These are phyloP conservation scores for Penicillium verhagenii DNA, from an alignment of 495 filamentous ascomycete genomes.

Conservation along the genomic window DNA sequence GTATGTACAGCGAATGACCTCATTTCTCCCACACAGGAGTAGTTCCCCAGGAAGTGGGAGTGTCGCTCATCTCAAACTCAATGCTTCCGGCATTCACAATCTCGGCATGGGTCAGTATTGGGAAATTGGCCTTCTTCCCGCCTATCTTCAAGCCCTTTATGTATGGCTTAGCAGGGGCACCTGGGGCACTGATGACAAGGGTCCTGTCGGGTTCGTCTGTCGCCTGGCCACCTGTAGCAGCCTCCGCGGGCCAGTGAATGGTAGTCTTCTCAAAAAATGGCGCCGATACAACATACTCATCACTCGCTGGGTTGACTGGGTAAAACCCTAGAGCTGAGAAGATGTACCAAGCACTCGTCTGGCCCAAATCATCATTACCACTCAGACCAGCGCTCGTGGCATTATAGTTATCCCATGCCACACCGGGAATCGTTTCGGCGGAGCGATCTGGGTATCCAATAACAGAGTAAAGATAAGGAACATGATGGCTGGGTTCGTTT, in stretches of 20 bases:
- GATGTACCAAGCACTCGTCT: constrained; percentile 32
- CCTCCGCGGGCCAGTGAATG: constrained; percentile 18
- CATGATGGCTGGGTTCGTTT: constrained; percentile 31
- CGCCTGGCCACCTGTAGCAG: constrained; percentile 16
- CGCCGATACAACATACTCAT: constrained; percentile 25
- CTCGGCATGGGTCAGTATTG: constrained; percentile 17
- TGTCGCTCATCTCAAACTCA: constrained; percentile 27
- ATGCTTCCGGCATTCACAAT: constrained; percentile 18
- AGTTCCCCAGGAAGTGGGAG: constrained; percentile 21
- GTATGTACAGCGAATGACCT: neutral
- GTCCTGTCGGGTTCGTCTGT: constrained; percentile 7
- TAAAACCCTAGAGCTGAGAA: constrained; percentile 30
- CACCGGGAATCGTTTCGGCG: constrained; percentile 18
- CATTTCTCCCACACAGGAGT: constrained; percentile 4
- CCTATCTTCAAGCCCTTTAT: constrained; percentile 18
- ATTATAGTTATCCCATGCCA: constrained; percentile 29
- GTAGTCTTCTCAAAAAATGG: constrained; percentile 27
- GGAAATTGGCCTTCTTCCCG: constrained; percentile 9
- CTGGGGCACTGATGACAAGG: constrained; percentile 21
- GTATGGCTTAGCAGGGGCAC: constrained; percentile 22
- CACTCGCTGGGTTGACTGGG: constrained; percentile 28
- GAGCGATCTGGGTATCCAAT: constrained; percentile 22
- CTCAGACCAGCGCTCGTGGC: constrained; percentile 28
- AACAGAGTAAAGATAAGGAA: constrained; percentile 25
- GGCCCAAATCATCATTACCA: constrained; percentile 30